phyloP scores from a whole-genome alignment of 495 filamentous ascomycete species.

The Xylaria curta region DNA sequence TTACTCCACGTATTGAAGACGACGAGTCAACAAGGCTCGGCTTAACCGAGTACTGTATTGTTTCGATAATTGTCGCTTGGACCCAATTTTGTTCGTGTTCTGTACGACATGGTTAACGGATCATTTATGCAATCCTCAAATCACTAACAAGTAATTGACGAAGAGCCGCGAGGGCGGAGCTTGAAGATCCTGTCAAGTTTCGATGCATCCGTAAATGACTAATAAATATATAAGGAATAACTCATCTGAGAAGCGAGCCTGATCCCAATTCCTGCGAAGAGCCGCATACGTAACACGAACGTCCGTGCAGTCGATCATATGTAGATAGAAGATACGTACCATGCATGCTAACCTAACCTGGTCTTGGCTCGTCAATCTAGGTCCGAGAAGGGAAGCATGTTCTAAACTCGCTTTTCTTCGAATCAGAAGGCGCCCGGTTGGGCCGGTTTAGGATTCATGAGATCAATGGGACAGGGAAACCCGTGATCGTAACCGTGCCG shows the following conservation, averaged over 20 bases:
- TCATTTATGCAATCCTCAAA: not conserved
- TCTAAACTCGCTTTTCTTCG: slow-evolving; percentile 8
- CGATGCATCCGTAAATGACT: not conserved
- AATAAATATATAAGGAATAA: slow-evolving; percentile 10
- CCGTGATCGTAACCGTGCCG: slow-evolving; percentile 6
- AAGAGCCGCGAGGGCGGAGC: slow-evolving; percentile 15
- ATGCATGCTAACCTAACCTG: not conserved
- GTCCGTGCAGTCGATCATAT: slow-evolving; percentile 13
- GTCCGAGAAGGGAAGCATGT: not conserved
- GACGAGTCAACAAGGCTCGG: not conserved
- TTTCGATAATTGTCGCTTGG: not conserved
- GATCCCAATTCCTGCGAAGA: slow-evolving; percentile 24
- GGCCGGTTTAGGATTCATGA: not conserved
- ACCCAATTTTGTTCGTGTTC: not conserved
- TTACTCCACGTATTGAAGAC: not conserved
- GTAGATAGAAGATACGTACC: slow-evolving; percentile 5
- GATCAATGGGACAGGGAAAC: slow-evolving; percentile 9
- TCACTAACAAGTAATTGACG: not conserved
- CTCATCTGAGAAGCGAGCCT: slow-evolving; percentile 9
- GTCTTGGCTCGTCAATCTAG: slow-evolving; percentile 15
- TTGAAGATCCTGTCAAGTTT: not conserved
- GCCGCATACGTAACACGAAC: slow-evolving; percentile 21
- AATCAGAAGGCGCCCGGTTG: slow-evolving; percentile 17
- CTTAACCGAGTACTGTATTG: slow-evolving; percentile 7
- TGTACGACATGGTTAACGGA: not conserved